Evolutionary conservation across 305 asterid genomes (phyloP), one percentile per base, ranked within the genome.

Genomic region (Fraxinus ornus): DNA sequence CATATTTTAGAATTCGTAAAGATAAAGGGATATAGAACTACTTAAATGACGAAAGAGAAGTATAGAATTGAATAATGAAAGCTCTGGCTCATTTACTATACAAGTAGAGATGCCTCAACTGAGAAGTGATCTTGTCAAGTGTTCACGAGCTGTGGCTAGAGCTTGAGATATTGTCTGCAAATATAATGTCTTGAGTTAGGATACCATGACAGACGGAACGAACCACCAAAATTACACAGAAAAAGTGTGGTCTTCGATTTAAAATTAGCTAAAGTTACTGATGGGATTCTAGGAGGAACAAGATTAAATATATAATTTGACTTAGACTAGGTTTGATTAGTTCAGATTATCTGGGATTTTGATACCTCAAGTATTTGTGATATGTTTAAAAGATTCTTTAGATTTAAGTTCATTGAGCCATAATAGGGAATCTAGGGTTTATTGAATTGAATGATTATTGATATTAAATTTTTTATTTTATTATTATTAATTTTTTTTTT

Each of bases 141-240:
- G 97, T 79, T 93, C 95, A 3, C 94, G 92, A 0, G 97, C 97
- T 26, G 97, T 89, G 60, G 95, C 95, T 74, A 93, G 85, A 17
- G 97, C 97, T 87, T 93, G 97, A 80, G 91, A 73, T 83, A 91
- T 87, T 30, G 97, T 90, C 97, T 93, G 95, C 85, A 83, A 21
- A 80, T 32, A 80, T 80, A 4, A 76, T 30, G 28, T 35, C 41
- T 76, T 7, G 21, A 5, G 71, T 80, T 64, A 75, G 36, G 62
- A 82, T 36, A 70, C 21, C 47, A n/a, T 15, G 39, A 26, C 70
- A 26, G 13, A 62, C 19, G 24, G 49, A 64, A 30, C 13, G 28
- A 30, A 13, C 2, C 33, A 57, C 37, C 17, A 33, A 76, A 12
- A 21, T 39, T 2, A 44, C 52, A 37, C 12, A 55, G 19, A 5